phyloP scores from a whole-genome alignment of 2,329 filamentous ascomycete genomes.

The Elsinoe australis region DNA sequence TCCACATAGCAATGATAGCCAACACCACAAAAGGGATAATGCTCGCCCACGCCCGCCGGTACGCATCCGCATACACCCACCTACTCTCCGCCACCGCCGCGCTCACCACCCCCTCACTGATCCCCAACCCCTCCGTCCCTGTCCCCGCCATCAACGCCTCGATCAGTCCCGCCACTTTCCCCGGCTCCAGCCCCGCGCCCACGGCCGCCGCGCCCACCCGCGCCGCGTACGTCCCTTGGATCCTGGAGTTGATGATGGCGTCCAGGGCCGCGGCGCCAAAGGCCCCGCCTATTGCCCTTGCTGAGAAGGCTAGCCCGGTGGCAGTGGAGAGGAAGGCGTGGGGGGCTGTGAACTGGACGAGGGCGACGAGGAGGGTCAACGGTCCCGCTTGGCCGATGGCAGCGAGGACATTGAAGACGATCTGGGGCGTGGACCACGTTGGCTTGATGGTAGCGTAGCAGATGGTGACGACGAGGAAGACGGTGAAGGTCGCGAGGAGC shows the following conservation, averaged over 20 bases:
- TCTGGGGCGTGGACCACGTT: slow-evolving; percentile 39
- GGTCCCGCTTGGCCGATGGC: slow-evolving; percentile 46
- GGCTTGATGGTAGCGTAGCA: slow-evolving; percentile 42
- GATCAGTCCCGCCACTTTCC: slow-evolving; percentile 35
- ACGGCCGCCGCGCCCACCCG: slow-evolving; percentile 38
- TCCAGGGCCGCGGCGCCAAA: slow-evolving; percentile 48
- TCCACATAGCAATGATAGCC: slow-evolving; percentile 39
- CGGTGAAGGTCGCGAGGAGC: slow-evolving; percentile 39
- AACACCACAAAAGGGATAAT: slow-evolving; percentile 48
- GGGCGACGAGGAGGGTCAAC: slow-evolving; percentile 44
- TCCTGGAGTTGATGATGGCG: slow-evolving; percentile 45
- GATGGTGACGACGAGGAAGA: slow-evolving; percentile 44
- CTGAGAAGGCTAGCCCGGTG: slow-evolving; percentile 47
- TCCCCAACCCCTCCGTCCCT: slow-evolving; percentile 28
- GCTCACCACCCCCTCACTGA: slow-evolving; percentile 34
- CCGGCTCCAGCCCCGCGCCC: slow-evolving; percentile 37
- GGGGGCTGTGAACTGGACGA: slow-evolving; percentile 47
- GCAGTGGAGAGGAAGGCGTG: slow-evolving; percentile 48
- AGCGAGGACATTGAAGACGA: slow-evolving; percentile 42
- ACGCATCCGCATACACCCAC: slow-evolving; percentile 42
- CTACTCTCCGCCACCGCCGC: slow-evolving; percentile 37
- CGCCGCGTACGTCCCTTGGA: slow-evolving; percentile 35
- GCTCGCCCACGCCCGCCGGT: slow-evolving; percentile 44
- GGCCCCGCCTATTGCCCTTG: slow-evolving; percentile 47
- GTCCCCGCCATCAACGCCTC: slow-evolving; percentile 34